Evolutionary conservation across 768 basidiomycete genomes (phyloP).

Genomic region (Rhodotorula toruloides): DNA sequence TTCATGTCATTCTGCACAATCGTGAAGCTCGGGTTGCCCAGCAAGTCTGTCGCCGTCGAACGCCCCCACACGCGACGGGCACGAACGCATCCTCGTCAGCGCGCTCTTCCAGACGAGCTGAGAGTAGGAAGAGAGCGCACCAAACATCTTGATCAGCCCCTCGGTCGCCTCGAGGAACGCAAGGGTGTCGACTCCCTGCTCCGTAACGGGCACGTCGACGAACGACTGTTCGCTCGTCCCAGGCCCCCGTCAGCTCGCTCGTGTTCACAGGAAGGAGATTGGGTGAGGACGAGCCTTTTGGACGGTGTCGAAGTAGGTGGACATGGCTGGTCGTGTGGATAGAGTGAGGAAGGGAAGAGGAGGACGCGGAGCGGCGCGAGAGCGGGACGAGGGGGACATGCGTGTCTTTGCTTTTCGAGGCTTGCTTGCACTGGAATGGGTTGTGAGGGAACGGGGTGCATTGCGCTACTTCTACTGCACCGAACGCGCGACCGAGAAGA

Average conservation of each 20-base stretch:
- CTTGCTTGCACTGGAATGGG: too few species aligned
- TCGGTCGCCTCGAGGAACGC: slow-evolving; percentile 81
- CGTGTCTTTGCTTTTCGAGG: too few species aligned
- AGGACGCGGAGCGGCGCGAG: too few species aligned
- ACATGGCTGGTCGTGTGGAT: slow-evolving; percentile 18
- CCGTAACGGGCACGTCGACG: slow-evolving; percentile 77
- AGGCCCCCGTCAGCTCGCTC: too few species aligned
- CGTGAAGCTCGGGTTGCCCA: slow-evolving; percentile 75
- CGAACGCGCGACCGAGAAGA: too few species aligned
- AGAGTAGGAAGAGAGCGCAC: slow-evolving; percentile 52
- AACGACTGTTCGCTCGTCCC: slow-evolving; percentile 62
- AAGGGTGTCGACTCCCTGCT: slow-evolving; percentile 79
- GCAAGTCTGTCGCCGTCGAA: slow-evolving; percentile 58
- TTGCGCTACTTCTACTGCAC: too few species aligned
- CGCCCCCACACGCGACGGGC: neutral
- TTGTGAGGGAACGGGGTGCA: too few species aligned
- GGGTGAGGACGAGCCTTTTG: slow-evolving; percentile 20
- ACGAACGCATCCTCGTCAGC: slow-evolving; percentile 1
- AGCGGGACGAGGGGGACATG: too few species aligned
- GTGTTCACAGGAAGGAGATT: neutral
- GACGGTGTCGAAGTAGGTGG: slow-evolving; percentile 44
- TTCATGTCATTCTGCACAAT: slow-evolving; percentile 79
- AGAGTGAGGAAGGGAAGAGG: too few species aligned
- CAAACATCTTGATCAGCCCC: slow-evolving; percentile 84
- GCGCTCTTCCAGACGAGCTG: neutral